These are phyloP conservation scores for Cyathus striatus DNA, from an alignment of 768 basidiomycete genomes.

Conservation along the genomic window DNA sequence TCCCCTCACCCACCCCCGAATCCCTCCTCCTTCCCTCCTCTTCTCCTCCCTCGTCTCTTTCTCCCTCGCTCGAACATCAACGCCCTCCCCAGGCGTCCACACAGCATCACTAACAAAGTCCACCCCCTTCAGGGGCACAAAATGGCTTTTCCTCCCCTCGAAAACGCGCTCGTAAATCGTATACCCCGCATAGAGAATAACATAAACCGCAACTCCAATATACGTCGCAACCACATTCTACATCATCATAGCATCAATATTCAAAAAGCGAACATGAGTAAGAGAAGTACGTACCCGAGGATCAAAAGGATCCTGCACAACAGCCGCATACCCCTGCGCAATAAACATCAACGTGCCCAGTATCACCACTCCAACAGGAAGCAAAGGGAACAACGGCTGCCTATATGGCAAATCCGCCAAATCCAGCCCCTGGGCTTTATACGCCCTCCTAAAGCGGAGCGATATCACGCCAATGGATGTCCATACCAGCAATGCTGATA, in stretches of 20 bases:
- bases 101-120: slow-evolving; percentile 53
- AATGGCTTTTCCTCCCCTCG: slow-evolving; percentile 22
- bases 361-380: slow-evolving; percentile 45
- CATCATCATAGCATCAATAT: background rate
- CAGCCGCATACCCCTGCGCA: slow-evolving; percentile 49
- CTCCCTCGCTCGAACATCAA: slow-evolving; percentile 26
- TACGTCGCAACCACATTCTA: slow-evolving; percentile 55
- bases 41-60: slow-evolving; percentile 4
- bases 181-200: slow-evolving; percentile 40
- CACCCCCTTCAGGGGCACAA: slow-evolving; percentile 36
- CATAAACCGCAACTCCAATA: slow-evolving; percentile 43
- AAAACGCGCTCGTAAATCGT: slow-evolving; percentile 29
- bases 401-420: slow-evolving; percentile 53
- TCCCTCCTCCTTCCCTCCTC: background rate
- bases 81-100: slow-evolving; percentile 43
- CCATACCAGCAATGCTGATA: slow-evolving; percentile 67
- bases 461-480: slow-evolving; percentile 50
- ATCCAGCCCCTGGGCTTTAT: slow-evolving; percentile 43
- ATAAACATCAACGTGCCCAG: slow-evolving; percentile 48
- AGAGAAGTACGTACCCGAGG: slow-evolving; percentile 24
- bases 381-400: slow-evolving; percentile 49
- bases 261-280: background rate
- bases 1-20: background rate
- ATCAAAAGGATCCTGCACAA: slow-evolving; percentile 37
- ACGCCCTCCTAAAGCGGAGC: slow-evolving; percentile 61